Conservation (phyloP, 1,284 basidiomycete genomes). For the Fomitopsis pinicola region DNA sequence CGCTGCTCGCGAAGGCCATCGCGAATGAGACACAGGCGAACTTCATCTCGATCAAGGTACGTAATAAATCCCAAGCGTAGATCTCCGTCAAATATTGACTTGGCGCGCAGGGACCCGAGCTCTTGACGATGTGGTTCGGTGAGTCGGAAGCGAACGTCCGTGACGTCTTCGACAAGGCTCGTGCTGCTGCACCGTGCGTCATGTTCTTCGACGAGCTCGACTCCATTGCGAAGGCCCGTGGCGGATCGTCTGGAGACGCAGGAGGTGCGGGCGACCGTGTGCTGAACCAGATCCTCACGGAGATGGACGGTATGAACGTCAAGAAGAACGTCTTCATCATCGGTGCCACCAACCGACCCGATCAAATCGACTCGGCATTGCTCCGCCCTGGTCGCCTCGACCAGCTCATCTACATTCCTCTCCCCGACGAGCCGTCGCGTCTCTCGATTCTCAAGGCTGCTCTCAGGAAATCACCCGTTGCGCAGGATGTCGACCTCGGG, state of each 20-base stretch:
- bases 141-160: conserved; percentile 99
- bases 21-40: conserved; percentile 99
- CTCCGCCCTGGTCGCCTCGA: conserved; percentile 98
- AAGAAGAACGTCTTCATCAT: conserved; percentile 99
- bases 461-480: conserved; percentile 91
- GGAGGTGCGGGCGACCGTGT: conserved; percentile 98
- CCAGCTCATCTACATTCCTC: conserved; percentile 89
- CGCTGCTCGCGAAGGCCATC: conserved; percentile 93
- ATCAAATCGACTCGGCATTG: conserved; percentile 96
- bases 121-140: conserved; percentile 99
- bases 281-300: conserved; percentile 94
- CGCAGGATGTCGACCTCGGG: conserved; percentile 78
- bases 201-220: conserved; percentile 99
- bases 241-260: conserved; percentile 77
- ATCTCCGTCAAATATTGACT: conserved; percentile 2
- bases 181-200: conserved; percentile 97
- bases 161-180: conserved; percentile 99
- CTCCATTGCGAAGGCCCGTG: conserved; percentile 97
- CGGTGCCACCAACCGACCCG: conserved; percentile 98
- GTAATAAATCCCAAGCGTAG: conserved; percentile 5
- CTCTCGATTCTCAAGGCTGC: conserved; percentile 88
- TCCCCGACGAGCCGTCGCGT: conserved; percentile 92
- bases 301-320: conserved; percentile 99
- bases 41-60: conserved; percentile 91
- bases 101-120: conserved; percentile 79